phyloP scores from a whole-genome alignment of 2,329 filamentous ascomycete genomes.

The Sclerotiophoma versabilis region DNA sequence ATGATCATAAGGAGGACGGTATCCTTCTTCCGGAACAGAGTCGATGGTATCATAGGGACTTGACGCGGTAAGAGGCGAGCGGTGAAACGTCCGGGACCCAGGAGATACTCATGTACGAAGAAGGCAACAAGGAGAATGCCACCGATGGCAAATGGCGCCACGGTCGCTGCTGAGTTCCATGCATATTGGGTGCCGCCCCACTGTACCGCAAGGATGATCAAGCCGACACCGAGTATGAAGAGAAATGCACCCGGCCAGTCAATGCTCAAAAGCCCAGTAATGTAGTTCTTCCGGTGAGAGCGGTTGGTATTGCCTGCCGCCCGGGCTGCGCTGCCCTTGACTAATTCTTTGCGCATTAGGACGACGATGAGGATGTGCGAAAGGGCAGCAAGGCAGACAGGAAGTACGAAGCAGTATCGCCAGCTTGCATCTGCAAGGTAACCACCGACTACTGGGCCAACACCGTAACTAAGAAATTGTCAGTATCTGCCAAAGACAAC shows the following conservation, averaged over 20 bases:
- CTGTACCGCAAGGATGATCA: conserved; percentile 47
- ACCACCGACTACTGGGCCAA: conserved; percentile 69
- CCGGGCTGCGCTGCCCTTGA: conserved; percentile 57
- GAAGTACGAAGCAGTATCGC: conserved; percentile 72
- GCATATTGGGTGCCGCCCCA: conserved; percentile 67
- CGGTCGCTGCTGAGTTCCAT: conserved; percentile 63
- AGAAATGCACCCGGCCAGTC: conserved; percentile 46
- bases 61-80: conserved; percentile 61
- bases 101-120: conserved; percentile 60
- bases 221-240: conserved; percentile 45
- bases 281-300: conserved; percentile 45
- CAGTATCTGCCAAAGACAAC: neutral
- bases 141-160: conserved; percentile 63
- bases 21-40: conserved; percentile 64
- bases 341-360: conserved; percentile 65
- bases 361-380: conserved; percentile 63
- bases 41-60: conserved; percentile 69
- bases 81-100: conserved; percentile 59
- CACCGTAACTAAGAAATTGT: conserved; percentile 55
- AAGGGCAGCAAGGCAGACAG: conserved; percentile 47
- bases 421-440: conserved; percentile 64
- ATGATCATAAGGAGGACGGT: conserved; percentile 68
- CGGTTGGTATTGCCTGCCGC: conserved; percentile 31
- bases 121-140: conserved; percentile 56
- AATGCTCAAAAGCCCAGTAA: conserved; percentile 54